Base-by-base conservation (phyloP, 2,329 filamentous ascomycete genomes). In the Apiospora sp. region DNA sequence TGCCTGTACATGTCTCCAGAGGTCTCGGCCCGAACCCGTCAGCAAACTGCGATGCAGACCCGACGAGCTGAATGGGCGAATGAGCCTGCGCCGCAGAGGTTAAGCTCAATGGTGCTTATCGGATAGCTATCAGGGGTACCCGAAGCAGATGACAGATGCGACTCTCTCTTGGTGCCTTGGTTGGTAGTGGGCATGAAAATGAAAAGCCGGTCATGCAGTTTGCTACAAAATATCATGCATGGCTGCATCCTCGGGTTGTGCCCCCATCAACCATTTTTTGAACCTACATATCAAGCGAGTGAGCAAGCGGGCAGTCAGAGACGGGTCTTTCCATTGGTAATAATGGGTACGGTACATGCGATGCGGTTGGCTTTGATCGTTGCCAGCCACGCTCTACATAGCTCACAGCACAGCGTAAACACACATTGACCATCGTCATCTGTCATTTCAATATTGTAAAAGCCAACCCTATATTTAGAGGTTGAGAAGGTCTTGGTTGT, bases 11-110 rank as follows among this genome's bases (percentile, higher is more conserved):
- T 64, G 58, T 24, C 34, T 64, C 34, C 10, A 41, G 58, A 64
- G 58, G 34, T n/a, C 58, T 64, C 58, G 58, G 58, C 58, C 58
- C 58, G 58, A 64, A 16, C 58, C 58, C 34, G 58, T 41, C 10
- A 64, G 58, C 58, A 64, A 64, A 64, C 34, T 22, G 41, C 58
- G 34, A 41, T 41, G 34, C 34, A 64, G 58, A 41, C 58, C 58
- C 34, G 58, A 41, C 58, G n/a, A 41, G 34, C 3, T 34, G 34
- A 64, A n/a, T n/a, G 58, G 22, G 58, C 58, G 58, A 64, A 64
- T 64, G 16, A 64, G 58, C 34, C 58, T 64, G 19, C 58, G 34
- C 58, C 34, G 34, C 58, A 10, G 10, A 64, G 19, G 58, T 64
- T 64, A 64, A 64, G 58, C 34, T 41, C 54, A 37, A 49, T 10